Evolutionary conservation across 257 asterid species (phyloP).

Genomic region (Datura wrightii): DNA sequence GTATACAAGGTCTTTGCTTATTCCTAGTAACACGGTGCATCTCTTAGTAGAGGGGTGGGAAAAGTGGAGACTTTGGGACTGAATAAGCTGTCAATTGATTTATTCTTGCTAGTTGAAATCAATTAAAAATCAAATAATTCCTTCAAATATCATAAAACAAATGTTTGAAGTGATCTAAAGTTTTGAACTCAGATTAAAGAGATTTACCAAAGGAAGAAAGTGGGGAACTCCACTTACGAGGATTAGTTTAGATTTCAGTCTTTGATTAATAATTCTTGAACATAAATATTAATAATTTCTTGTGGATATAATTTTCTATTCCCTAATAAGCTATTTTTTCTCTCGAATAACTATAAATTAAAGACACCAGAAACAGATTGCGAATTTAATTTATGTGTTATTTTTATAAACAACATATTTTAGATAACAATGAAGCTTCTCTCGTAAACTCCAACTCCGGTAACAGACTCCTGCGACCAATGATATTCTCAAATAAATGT

Average conservation of each 20-base stretch:
- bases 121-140: neutral
- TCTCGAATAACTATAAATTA: constrained; percentile 8
- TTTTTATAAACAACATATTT: neutral
- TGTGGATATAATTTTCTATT: neutral
- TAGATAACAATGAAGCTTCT: constrained; percentile 1
- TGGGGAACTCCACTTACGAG: neutral
- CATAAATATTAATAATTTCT: neutral
- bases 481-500: neutral
- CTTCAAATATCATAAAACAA: neutral
- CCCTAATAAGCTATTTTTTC: neutral
- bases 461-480: neutral
- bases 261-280: neutral
- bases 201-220: neutral
- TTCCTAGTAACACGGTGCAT: neutral
- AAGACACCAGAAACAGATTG: neutral
- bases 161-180: neutral
- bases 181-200: neutral
- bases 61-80: constrained; percentile 1
- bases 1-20: neutral
- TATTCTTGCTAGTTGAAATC: neutral
- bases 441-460: neutral
- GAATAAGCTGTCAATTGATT: neutral
- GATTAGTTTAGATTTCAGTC: constrained; percentile 6
- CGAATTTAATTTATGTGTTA: neutral
- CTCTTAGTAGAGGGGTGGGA: neutral